Evolutionary conservation across 371 early-diverging fungal genomes (phyloP).

Genomic region (Nematocida sp.): DNA sequence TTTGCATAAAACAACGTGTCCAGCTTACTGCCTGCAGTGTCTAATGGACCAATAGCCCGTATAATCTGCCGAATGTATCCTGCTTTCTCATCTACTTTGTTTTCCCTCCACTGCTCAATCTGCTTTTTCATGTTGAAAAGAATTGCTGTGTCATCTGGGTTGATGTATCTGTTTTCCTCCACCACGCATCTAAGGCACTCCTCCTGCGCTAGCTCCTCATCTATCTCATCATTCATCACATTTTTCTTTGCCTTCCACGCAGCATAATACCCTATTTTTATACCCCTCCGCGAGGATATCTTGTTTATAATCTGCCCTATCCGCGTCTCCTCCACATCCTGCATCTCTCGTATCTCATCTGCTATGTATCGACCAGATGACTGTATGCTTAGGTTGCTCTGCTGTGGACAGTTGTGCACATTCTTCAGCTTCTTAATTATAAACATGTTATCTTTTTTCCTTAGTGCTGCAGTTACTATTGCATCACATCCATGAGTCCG

Average conservation of each 20-base stretch:
- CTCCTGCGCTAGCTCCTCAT: slow-evolving; percentile 48
- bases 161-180: slow-evolving; percentile 36
- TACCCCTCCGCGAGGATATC: slow-evolving; percentile 58
- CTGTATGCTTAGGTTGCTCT: slow-evolving; percentile 15
- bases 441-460: slow-evolving; percentile 65
- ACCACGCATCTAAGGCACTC: slow-evolving; percentile 41
- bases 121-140: slow-evolving; percentile 35
- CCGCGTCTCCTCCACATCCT: slow-evolving; percentile 45
- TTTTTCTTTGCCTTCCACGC: slow-evolving; percentile 65
- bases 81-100: slow-evolving; percentile 20
- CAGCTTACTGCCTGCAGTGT: slow-evolving; percentile 15
- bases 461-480: slow-evolving; percentile 58
- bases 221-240: slow-evolving; percentile 39
- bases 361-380: slow-evolving; percentile 54
- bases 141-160: slow-evolving; percentile 42
- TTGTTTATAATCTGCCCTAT: slow-evolving; percentile 65
- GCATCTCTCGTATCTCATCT: slow-evolving; percentile 52
- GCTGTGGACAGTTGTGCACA: slow-evolving; percentile 67
- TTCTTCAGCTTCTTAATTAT: slow-evolving; percentile 66
- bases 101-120: slow-evolving; percentile 36
- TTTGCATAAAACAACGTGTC: slow-evolving; percentile 45
- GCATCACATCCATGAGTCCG: slow-evolving; percentile 68
- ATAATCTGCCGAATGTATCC: slow-evolving; percentile 40
- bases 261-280: slow-evolving; percentile 66
- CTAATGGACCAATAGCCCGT: slow-evolving; percentile 21